These are phyloP conservation scores for Byssochlamys sp. DNA, from an alignment of 2,329 filamentous ascomycete genomes.

Conservation along the genomic window DNA sequence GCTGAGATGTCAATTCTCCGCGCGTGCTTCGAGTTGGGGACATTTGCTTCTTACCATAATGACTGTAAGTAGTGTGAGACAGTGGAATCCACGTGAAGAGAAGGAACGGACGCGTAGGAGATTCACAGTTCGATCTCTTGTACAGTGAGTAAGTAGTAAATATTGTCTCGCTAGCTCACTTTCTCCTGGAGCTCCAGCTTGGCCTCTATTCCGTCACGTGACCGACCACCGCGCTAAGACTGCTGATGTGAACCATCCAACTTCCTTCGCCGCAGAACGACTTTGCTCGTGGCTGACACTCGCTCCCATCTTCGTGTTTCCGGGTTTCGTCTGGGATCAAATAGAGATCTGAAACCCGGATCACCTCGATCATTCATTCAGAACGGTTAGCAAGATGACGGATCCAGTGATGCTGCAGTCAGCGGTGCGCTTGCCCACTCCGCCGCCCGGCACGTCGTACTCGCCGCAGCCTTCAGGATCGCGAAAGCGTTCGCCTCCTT, in stretches of 20 bases:
- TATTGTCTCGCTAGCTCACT: neutral
- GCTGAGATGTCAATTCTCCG: conserved; percentile 44
- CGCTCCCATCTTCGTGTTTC: neutral
- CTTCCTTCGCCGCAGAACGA: neutral
- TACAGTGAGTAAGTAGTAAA: neutral
- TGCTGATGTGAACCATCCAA: neutral
- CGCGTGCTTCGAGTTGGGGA: neutral
- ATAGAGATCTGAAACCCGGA: neutral
- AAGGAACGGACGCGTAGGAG: neutral
- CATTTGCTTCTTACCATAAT: conserved; percentile 1
- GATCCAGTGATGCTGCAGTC: conserved; percentile 43
- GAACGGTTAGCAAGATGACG: conserved; percentile 23
- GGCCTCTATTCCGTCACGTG: neutral
- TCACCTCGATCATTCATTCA: neutral
- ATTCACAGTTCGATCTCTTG: neutral
- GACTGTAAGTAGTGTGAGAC: neutral
- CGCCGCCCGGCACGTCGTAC: conserved; percentile 41
- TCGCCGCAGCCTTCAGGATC: conserved; percentile 40
- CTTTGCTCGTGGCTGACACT: neutral
- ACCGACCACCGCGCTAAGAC: neutral
- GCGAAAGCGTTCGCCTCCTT: conserved; percentile 49
- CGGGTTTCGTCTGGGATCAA: neutral
- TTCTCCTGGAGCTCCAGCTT: conserved; percentile 1
- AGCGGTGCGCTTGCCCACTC: conserved; percentile 52
- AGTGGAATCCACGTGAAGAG: neutral